A percentile compares a stretch with the other conserved stretches of the same genome.
Evolutionary conservation across 164 flowering plant genomes (phyloP).

Genomic region (Houttuynia cordata): DNA sequence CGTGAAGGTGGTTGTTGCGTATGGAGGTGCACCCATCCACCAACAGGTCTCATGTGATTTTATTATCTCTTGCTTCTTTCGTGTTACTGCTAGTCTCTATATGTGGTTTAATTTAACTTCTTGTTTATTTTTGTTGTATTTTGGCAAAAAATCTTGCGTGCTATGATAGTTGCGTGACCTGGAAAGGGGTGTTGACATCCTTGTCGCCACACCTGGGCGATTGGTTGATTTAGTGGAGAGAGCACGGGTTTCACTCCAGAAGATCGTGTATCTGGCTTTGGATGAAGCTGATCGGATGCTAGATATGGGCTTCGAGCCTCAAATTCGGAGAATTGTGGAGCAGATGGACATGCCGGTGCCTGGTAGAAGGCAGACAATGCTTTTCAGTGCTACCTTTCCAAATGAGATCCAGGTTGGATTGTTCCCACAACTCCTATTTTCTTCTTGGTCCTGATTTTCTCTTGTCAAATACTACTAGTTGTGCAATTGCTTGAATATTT

Average conservation of each 20-base stretch:
- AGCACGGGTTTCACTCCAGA: constrained; percentile 37
- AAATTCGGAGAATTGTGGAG: constrained; percentile 47
- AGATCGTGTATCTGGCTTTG: constrained; percentile 37
- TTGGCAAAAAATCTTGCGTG: neutral
- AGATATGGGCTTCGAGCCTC: constrained; percentile 68
- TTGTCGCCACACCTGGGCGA: constrained; percentile 72
- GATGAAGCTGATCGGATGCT: constrained; percentile 69
- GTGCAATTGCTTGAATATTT: too few species aligned
- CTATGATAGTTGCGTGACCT: constrained; percentile 30
- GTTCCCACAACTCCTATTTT: neutral
- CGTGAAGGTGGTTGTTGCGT: constrained; percentile 47
- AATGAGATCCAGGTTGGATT: constrained; percentile 39
- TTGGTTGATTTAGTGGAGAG: constrained; percentile 56
- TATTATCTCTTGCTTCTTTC: neutral
- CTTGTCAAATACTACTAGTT: too few species aligned
- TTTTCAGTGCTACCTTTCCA: constrained; percentile 69
- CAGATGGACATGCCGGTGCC: constrained; percentile 49
- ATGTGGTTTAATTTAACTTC: neutral
- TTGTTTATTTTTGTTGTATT: neutral
- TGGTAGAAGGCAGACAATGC: constrained; percentile 50
- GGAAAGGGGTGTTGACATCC: constrained; percentile 52
- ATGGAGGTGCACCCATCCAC: constrained; percentile 50
- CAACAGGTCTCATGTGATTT: constrained; percentile 27
- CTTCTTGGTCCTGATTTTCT: neutral
- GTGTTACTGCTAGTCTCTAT: neutral